These are phyloP conservation scores for Synchytrium microbalum DNA, from an alignment of 371 early-diverging fungal genomes.

Conservation along the genomic window DNA sequence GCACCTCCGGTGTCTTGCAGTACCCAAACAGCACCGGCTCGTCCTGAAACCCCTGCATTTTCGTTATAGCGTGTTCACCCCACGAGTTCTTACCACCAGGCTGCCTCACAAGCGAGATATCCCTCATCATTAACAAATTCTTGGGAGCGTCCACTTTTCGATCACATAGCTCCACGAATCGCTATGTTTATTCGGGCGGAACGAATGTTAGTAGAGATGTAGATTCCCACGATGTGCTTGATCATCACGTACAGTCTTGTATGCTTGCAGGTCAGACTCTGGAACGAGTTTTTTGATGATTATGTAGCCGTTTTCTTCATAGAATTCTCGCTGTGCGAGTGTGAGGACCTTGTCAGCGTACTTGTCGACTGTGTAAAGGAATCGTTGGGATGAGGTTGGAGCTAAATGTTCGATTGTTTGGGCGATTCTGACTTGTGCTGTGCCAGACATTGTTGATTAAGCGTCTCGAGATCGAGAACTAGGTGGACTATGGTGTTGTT, in stretches of 20 bases:
- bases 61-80: not conserved
- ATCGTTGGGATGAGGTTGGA: not conserved
- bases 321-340: constrained; percentile 3
- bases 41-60: not conserved
- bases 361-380: not conserved
- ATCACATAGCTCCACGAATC: no score
- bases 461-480: no score
- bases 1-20: constrained; percentile 7
- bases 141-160: no score
- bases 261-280: not conserved
- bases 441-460: not conserved
- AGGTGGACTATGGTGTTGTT: no score
- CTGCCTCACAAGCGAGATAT: not conserved
- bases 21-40: constrained; percentile 6
- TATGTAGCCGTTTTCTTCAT: constrained; percentile 4
- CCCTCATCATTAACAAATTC: constrained; percentile 8
- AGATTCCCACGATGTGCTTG: no score
- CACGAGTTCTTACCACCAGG: not conserved
- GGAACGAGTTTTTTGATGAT: not conserved
- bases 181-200: no score
- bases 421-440: not conserved
- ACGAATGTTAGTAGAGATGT: no score
- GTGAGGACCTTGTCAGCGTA: constrained; percentile 5
- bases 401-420: not conserved
- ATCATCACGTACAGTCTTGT: no score